Evolutionary conservation across 352 stramenopile species (phyloP).

Genomic region (Plasmopara viticola): DNA sequence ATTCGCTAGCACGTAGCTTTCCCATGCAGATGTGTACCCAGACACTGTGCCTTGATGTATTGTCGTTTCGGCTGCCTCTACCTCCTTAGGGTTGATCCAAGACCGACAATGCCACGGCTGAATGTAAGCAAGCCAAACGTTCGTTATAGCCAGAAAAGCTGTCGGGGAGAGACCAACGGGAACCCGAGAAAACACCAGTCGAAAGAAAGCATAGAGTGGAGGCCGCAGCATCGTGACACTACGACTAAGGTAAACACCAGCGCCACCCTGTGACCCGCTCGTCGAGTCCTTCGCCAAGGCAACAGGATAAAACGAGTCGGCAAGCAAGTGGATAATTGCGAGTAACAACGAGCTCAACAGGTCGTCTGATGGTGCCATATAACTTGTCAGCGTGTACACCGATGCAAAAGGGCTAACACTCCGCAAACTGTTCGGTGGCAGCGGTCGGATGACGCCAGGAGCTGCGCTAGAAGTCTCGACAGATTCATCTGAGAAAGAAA

Average conservation of each 20-base stretch:
- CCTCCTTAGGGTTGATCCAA: conserved; percentile 44
- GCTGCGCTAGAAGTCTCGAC: conserved; percentile 17
- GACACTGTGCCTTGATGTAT: conserved; percentile 7
- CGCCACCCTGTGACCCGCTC: conserved; percentile 13
- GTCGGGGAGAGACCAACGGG: conserved; percentile 71
- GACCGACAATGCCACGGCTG: conserved; percentile 74
- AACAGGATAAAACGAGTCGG: conserved; percentile 73
- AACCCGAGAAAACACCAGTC: conserved; percentile 74
- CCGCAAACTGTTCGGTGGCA: conserved; percentile 24
- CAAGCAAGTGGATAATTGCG: conserved; percentile 77
- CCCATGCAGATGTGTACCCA: conserved; percentile 56
- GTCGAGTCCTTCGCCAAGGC: conserved; percentile 28
- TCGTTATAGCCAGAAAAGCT: conserved; percentile 73
- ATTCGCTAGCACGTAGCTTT: conserved; percentile 81
- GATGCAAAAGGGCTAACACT: conserved; percentile 55
- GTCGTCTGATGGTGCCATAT: conserved; percentile 81
- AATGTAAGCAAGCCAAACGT: conserved; percentile 85
- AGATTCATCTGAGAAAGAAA: conserved; percentile 70
- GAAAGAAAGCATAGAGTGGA: conserved; percentile 79
- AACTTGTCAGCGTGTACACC: conserved; percentile 75
- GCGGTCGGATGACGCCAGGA: conserved; percentile 13
- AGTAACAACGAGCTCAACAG: conserved; percentile 73
- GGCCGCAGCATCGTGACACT: conserved; percentile 65
- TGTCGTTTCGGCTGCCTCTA: conserved; percentile 1
- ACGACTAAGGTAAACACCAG: conserved; percentile 56